Evolutionary conservation across 176 grass and related monocot species (phyloP).

Genomic region (Cenchrus fungigraminus): DNA sequence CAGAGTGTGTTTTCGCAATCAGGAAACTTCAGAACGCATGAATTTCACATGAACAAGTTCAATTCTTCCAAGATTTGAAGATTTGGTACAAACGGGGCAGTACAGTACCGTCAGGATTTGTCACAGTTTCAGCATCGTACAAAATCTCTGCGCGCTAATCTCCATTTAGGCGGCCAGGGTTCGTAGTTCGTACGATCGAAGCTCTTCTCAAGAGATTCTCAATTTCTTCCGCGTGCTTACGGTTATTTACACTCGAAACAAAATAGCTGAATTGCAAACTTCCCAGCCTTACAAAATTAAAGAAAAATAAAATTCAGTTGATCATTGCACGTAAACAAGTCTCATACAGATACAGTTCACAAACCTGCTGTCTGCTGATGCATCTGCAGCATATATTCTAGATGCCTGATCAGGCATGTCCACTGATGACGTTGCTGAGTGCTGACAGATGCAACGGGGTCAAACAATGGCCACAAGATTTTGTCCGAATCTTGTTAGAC

Average conservation of each 20-base stretch:
- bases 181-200: no score
- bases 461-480: conserved; percentile 22
- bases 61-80: neutral
- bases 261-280: neutral
- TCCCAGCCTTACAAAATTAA: no score
- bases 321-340: neutral
- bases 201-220: no score
- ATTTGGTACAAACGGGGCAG: neutral
- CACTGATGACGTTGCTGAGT: conserved; percentile 4
- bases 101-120: neutral
- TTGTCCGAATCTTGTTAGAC: neutral
- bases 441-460: conserved; percentile 15
- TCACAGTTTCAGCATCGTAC: neutral
- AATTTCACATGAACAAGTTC: neutral
- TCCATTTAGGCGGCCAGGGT: neutral
- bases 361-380: conserved; percentile 6
- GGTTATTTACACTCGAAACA: neutral
- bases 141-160: neutral
- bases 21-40: neutral
- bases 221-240: no score
- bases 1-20: neutral
- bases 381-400: neutral
- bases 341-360: neutral
- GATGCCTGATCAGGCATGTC: neutral
- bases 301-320: neutral